Evolutionary conservation across 2,329 filamentous ascomycete genomes (phyloP), one percentile per base, ranked within the genome.

Genomic region (Pseudogymnoascus sp.): DNA sequence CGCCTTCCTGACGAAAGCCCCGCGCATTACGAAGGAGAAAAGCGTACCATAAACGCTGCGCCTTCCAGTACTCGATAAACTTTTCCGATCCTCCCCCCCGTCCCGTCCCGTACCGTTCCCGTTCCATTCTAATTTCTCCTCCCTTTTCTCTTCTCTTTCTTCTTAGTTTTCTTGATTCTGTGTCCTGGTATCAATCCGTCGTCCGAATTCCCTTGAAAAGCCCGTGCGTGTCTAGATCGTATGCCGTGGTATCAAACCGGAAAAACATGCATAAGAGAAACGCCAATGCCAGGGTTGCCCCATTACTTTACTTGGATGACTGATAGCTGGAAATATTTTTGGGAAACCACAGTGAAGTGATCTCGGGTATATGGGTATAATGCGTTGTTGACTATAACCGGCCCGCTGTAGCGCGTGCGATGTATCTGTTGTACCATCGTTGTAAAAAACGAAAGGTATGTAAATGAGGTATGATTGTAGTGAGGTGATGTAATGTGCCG

Each of bases 251-350:
- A 36, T 56, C 49, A 56, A 56, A 36, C 49, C 49, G 12, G 49
- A 56, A 56, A 56, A 56, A 56, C 49, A 31, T 34, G 49, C 49
- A 56, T 56, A 56, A 56, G 49, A 56, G 49, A 56, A 56, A 56
- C 49, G 49, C 49, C 49, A 56, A 36, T 56, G 28, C 49, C 49
- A 56, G 49, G 49, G 49, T 56, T 56, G 49, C 49, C 49, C 49
- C 49, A 8, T 56, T 56, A 56, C 49, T 56, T 56, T 56, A 56
- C 49, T 56, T 11, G 49, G 12, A 56, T 56, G 49, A 56, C 49
- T 56, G 49, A 56, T 56, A 56, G 49, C 49, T 56, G 49, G 49
- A 56, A 56, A 56, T 56, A 56, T 56, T 56, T 56, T 56, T 28
- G 28, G n/a, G 49, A 56, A 28, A 56, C 16, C 49, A 56, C 49